These are phyloP conservation scores for Hevea brasiliensis DNA, from an alignment of 345 rosid species.

Conservation along the genomic window DNA sequence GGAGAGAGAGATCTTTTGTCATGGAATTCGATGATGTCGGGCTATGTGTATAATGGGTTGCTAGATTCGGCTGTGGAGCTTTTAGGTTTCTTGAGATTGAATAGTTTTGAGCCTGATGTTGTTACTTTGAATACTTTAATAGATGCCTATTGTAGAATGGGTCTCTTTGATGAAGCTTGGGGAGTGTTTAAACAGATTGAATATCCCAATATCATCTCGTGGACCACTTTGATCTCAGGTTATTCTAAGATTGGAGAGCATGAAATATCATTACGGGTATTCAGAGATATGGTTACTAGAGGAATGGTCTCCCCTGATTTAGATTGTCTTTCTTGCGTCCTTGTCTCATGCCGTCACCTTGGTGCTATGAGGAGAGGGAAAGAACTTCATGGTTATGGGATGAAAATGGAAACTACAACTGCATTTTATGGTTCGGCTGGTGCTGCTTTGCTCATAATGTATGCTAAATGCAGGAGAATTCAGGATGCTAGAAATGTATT, in stretches of 20 bases:
- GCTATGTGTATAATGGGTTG: constrained; percentile 31
- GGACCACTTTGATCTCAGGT: constrained; percentile 44
- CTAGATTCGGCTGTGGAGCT: constrained; percentile 28
- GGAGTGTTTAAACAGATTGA: constrained; percentile 27
- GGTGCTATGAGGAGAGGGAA: constrained; percentile 31
- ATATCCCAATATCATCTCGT: constrained; percentile 37
- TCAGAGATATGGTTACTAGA: constrained; percentile 28
- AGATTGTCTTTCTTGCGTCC: constrained; percentile 33
- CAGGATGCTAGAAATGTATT: constrained; percentile 33
- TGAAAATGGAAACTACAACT: constrained; percentile 17
- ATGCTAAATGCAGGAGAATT: constrained; percentile 32
- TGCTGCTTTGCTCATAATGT: constrained; percentile 38
- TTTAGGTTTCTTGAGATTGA: constrained; percentile 23
- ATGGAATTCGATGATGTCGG: constrained; percentile 45
- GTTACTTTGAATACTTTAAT: constrained; percentile 40
- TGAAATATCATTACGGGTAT: constrained; percentile 23
- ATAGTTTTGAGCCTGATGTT: constrained; percentile 35
- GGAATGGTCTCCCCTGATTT: constrained; percentile 30
- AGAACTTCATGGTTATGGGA: constrained; percentile 40
- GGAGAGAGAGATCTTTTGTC: constrained; percentile 37
- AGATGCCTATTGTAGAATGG: constrained; percentile 43
- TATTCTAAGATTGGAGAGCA: constrained; percentile 31
- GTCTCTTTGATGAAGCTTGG: constrained; percentile 36
- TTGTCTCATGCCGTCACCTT: constrained; percentile 34
- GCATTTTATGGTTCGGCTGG: constrained; percentile 37